Evolutionary conservation across 805 yeast genomes (phyloP).

Genomic region (Lachancea lanzarotensis): DNA sequence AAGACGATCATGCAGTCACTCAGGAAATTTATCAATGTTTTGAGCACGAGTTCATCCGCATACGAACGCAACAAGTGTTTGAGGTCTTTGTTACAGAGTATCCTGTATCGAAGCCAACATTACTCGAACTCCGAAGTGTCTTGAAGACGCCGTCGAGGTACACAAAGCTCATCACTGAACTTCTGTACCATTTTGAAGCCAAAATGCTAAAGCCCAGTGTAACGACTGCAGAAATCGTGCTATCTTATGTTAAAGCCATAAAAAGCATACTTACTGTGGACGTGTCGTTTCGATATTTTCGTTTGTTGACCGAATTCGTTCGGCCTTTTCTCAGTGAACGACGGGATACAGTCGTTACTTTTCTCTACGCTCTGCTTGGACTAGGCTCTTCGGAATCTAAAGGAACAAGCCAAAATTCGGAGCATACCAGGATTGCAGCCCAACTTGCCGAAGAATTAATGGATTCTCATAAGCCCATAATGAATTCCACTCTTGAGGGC

Average conservation of each 20-base stretch:
- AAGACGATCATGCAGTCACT: constrained; percentile 26
- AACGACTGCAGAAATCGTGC: constrained; percentile 65
- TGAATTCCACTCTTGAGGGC: neutral
- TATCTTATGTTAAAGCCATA: constrained; percentile 64
- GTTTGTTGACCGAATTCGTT: constrained; percentile 71
- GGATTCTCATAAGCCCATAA: constrained; percentile 17
- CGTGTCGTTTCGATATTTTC: constrained; percentile 78
- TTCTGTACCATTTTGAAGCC: constrained; percentile 18
- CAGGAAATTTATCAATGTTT: constrained; percentile 21
- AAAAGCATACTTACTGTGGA: constrained; percentile 70
- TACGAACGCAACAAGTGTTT: constrained; percentile 53
- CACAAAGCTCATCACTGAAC: constrained; percentile 14
- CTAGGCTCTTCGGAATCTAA: constrained; percentile 17
- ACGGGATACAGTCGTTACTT: constrained; percentile 59
- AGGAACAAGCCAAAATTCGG: constrained; percentile 4
- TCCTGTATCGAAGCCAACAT: constrained; percentile 47
- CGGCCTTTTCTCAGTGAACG: constrained; percentile 64
- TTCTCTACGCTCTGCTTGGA: constrained; percentile 67
- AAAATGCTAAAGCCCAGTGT: constrained; percentile 69
- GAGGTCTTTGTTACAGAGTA: constrained; percentile 45
- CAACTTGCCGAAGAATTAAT: constrained; percentile 42
- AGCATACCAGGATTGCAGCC: constrained; percentile 8
- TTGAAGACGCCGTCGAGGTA: constrained; percentile 33
- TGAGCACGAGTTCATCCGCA: constrained; percentile 22
- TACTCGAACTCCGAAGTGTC: constrained; percentile 55